Evolutionary conservation across 108 stramenopile species (phyloP), one percentile per base, ranked within the genome.

Genomic region (Pseudonitzschia multiseries): DNA sequence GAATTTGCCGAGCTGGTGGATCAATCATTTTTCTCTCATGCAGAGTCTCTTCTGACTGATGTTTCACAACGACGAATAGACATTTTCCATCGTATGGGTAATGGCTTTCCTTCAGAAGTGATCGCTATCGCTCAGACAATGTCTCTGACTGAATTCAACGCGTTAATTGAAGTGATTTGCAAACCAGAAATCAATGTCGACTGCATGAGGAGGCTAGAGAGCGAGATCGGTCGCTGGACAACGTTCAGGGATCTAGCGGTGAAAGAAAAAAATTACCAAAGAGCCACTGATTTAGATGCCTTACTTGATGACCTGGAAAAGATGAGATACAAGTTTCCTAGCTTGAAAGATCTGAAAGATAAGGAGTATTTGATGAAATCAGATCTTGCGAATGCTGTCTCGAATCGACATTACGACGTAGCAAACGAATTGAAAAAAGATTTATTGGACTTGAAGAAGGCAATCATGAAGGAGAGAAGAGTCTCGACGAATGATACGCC

Each of bases 1-100:
- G 79, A 79, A 51, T 79, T 79, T 57, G 73, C 73, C 15, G 73
- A 79, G 13, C 71, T 79, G 0, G n/a, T 68, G 33, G 73, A 74
- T 10, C 72, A 67, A 18, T 50, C 79, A 20, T 68, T 42, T 52
- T 42, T 46, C 20, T 31, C 53, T 27, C 21, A 50, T 13, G 18
- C 57, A 5, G 22, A 27, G 22, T 20, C 60, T 28, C 21, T 43
- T n/a, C 29, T 18, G 8, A 12, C 43, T 8, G 54, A 3, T 13
- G 53, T 48, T 62, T 70, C 79, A 2, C 72, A 74, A 65, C 72
- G 79, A 20, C 44, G 68, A 18, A n/a, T 27, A 10, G 79, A 70
- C 14, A 43, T 79, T 43, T 79, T 54, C 32, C 29, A 18, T 31
- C 68, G 68, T 0, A 73, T 79, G 73, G 79, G 79, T 1, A 65